Percentiles rank a stretch among this genome's conserved stretches.
These are phyloP conservation scores for Heterobasidion parviporum DNA, from an alignment of 1,284 basidiomycete genomes.

Conservation along the genomic window DNA sequence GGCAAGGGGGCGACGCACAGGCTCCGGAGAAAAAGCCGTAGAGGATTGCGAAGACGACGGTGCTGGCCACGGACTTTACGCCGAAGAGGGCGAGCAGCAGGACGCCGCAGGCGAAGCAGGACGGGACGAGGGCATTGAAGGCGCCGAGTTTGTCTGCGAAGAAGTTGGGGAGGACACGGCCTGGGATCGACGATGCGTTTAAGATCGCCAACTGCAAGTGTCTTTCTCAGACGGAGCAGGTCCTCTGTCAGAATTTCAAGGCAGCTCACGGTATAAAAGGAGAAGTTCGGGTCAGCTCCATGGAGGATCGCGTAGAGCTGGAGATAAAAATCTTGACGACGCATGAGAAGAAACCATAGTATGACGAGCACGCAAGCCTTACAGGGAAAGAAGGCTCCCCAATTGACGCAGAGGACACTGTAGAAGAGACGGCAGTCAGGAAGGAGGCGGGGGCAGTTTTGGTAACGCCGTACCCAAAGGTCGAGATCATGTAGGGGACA, in stretches of 20 bases:
- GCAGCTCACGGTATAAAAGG: conserved; percentile 2
- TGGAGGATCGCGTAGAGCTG: conserved; percentile 12
- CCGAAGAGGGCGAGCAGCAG: conserved; percentile 16
- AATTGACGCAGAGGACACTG: conserved; percentile 8
- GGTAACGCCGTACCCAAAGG: conserved; percentile 11
- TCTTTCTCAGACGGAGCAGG: no score
- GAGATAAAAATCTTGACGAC: conserved; percentile 12
- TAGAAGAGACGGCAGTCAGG: not conserved
- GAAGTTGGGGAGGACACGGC: conserved; percentile 12
- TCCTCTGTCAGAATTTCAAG: no score
- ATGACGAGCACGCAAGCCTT: not conserved
- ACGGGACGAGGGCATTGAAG: conserved; percentile 5
- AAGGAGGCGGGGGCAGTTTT: not conserved
- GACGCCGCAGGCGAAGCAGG: conserved; percentile 5
- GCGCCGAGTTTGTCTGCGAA: conserved; percentile 11
- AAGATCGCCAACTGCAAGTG: conserved; percentile 11
- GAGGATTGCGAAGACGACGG: conserved; percentile 8
- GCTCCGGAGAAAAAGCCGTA: conserved; percentile 14
- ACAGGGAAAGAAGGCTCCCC: conserved; percentile 15
- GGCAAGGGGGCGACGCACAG: conserved; percentile 3
- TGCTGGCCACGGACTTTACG: conserved; percentile 5
- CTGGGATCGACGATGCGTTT: conserved; percentile 11
- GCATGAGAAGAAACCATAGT: not conserved
- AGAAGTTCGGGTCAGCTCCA: conserved; percentile 2
- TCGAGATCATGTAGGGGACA: conserved; percentile 12